Conservation (phyloP, 2,329 filamentous ascomycete genomes). For the Colletotrichum sidae region DNA sequence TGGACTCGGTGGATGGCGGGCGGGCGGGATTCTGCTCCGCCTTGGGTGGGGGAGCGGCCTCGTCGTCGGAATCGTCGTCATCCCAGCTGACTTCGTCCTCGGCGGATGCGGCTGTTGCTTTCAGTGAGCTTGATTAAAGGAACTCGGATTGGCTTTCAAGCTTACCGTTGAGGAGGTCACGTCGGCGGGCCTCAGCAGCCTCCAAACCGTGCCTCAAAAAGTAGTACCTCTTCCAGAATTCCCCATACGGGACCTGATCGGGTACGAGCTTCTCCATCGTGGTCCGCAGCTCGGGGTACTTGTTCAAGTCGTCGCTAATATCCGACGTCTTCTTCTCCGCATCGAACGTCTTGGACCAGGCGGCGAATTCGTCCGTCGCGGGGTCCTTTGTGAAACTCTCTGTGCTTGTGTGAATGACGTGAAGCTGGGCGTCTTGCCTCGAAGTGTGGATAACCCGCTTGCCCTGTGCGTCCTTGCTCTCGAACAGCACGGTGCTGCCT, state of each 20-base stretch:
- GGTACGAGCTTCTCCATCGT: slow-evolving; percentile 99
- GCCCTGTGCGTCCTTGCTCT: slow-evolving; percentile 89
- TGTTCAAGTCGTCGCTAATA: slow-evolving; percentile 84
- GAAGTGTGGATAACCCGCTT: slow-evolving; percentile 96
- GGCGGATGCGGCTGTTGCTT: slow-evolving; percentile 68
- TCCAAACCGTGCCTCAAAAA: slow-evolving; percentile 94
- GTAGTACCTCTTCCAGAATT: slow-evolving; percentile 97
- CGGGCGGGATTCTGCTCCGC: slow-evolving; percentile 46
- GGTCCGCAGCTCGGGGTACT: slow-evolving; percentile 83
- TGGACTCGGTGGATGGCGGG: slow-evolving; percentile 65
- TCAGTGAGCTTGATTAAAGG: slow-evolving; percentile 31
- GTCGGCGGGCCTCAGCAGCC: slow-evolving; percentile 87
- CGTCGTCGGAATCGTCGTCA: slow-evolving; percentile 56
- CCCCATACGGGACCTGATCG: slow-evolving; percentile 85
- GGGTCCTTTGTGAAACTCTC: slow-evolving; percentile 89
- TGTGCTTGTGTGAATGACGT: slow-evolving; percentile 89
- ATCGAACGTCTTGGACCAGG: slow-evolving; percentile 81
- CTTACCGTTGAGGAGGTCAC: slow-evolving; percentile 91
- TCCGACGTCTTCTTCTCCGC: slow-evolving; percentile 86
- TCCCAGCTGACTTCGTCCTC: slow-evolving; percentile 79
- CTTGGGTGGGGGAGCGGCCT: slow-evolving; percentile 48
- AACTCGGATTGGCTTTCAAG: slow-evolving; percentile 19
- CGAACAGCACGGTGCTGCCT: slow-evolving; percentile 81
- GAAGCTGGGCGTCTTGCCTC: slow-evolving; percentile 93
- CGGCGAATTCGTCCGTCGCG: slow-evolving; percentile 76